Conservation (phyloP, 495 filamentous ascomycete genomes). For the Neurospora africana region DNA sequence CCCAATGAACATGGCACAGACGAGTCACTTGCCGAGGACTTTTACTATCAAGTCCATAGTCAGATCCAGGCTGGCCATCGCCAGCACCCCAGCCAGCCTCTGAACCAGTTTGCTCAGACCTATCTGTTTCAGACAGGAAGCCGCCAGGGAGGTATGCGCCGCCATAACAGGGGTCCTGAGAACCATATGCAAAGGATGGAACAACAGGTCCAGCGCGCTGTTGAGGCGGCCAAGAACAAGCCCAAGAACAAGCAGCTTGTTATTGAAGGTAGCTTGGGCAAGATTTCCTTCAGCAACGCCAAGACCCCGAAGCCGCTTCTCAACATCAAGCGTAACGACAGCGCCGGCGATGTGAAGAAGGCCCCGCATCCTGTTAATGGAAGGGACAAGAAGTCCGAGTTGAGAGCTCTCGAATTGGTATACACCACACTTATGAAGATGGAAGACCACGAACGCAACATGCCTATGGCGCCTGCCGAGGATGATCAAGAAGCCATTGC, state of each 20-base stretch:
- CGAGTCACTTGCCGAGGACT: slow-evolving; percentile 76
- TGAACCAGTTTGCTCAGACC: slow-evolving; percentile 94
- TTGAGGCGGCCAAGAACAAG: slow-evolving; percentile 91
- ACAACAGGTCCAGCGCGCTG: slow-evolving; percentile 93
- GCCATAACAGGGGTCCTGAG: slow-evolving; percentile 69
- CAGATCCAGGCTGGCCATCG: slow-evolving; percentile 83
- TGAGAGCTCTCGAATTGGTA: slow-evolving; percentile 76
- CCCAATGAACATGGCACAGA: slow-evolving; percentile 70
- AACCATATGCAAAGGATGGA: slow-evolving; percentile 99
- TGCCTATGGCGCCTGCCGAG: slow-evolving; percentile 56
- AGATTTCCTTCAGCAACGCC: slow-evolving; percentile 97
- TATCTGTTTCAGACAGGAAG: slow-evolving; percentile 90
- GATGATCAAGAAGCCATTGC: slow-evolving; percentile 55
- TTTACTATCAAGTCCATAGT: slow-evolving; percentile 95
- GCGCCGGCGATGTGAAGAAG: slow-evolving; percentile 41
- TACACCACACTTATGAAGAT: slow-evolving; percentile 82
- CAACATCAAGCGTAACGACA: slow-evolving; percentile 87
- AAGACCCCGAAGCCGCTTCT: slow-evolving; percentile 91
- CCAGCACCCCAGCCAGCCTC: slow-evolving; percentile 78
- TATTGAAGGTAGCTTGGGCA: slow-evolving; percentile 94
- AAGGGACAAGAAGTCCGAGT: slow-evolving; percentile 68
- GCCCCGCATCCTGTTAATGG: slow-evolving; percentile 34
- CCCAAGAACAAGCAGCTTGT: slow-evolving; percentile 98
- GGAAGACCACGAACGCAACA: slow-evolving; percentile 88
- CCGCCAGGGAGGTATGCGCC: slow-evolving; percentile 57